Conservation (phyloP, 208 protist genomes). For the Spongospora subterranea region DNA sequence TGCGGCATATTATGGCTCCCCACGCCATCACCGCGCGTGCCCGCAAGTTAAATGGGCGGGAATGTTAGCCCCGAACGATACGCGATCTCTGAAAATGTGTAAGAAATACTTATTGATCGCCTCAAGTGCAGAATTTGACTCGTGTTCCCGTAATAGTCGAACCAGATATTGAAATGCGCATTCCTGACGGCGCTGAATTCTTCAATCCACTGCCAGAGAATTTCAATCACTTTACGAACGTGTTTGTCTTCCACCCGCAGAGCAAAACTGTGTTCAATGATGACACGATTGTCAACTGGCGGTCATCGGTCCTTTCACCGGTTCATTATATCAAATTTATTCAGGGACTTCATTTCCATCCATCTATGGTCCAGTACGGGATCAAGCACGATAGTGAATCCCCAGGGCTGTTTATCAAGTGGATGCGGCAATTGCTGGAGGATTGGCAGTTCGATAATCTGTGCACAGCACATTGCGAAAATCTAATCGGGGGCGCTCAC, state of each 20-base stretch:
- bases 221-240: constrained; percentile 60
- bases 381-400: constrained; percentile 13
- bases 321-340: neutral
- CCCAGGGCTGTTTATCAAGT: neutral
- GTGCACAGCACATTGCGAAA: constrained; percentile 57
- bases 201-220: neutral
- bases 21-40: constrained; percentile 9
- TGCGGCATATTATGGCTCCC: constrained; percentile 46
- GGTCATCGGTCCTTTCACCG: neutral
- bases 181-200: constrained; percentile 57
- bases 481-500: constrained; percentile 36
- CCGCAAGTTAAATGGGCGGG: constrained; percentile 56
- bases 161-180: constrained; percentile 37
- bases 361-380: neutral
- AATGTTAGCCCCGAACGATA: neutral
- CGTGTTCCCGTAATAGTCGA: neutral
- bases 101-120: neutral
- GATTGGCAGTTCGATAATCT: constrained; percentile 63
- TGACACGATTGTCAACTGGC: constrained; percentile 56
- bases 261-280: constrained; percentile 58
- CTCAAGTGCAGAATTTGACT: neutral
- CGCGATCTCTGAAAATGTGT: neutral
- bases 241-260: constrained; percentile 51
- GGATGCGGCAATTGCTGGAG: constrained; percentile 45
- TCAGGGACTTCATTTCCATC: constrained; percentile 57